A percentile compares a stretch with the other conserved stretches of the same genome.
phyloP scores from a whole-genome alignment of 2,329 filamentous ascomycete species.

The Fusarium hostae region DNA sequence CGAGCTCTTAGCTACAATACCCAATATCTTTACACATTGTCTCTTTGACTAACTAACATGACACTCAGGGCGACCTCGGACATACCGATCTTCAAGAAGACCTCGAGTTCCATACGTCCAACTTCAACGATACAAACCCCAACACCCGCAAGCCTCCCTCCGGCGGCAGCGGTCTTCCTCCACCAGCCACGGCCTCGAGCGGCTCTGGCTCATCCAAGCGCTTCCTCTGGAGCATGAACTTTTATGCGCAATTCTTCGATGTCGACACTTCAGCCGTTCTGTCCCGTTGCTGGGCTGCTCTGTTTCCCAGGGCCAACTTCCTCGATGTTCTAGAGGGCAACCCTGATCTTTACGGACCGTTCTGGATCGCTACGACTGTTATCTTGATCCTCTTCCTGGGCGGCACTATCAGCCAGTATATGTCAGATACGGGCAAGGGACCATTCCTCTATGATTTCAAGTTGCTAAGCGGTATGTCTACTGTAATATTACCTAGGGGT shows the following conservation, averaged over 20 bases:
- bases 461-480: conserved; percentile 77
- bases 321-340: conserved; percentile 97
- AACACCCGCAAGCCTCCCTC: conserved; percentile 61
- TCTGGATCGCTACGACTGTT: conserved; percentile 99
- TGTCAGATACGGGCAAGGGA: conserved; percentile 73
- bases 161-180: conserved; percentile 63
- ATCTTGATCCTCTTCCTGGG: conserved; percentile 95
- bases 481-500: not conserved
- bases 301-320: conserved; percentile 93
- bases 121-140: conserved; percentile 73
- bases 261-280: conserved; percentile 94
- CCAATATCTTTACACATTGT: not conserved
- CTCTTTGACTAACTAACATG: conserved; percentile 19
- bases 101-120: conserved; percentile 97
- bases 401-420: conserved; percentile 92
- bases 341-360: conserved; percentile 94
- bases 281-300: conserved; percentile 84
- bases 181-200: conserved; percentile 63
- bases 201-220: conserved; percentile 72
- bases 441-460: conserved; percentile 93
- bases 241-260: conserved; percentile 98
- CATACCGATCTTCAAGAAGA: conserved; percentile 98
- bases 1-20: conserved; percentile 10
- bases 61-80: conserved; percentile 85
- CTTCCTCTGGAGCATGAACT: conserved; percentile 90